Evolutionary conservation across 2,329 filamentous ascomycete species (phyloP), one percentile per base, ranked within the genome.

Genomic region (Fusarium sp.): DNA sequence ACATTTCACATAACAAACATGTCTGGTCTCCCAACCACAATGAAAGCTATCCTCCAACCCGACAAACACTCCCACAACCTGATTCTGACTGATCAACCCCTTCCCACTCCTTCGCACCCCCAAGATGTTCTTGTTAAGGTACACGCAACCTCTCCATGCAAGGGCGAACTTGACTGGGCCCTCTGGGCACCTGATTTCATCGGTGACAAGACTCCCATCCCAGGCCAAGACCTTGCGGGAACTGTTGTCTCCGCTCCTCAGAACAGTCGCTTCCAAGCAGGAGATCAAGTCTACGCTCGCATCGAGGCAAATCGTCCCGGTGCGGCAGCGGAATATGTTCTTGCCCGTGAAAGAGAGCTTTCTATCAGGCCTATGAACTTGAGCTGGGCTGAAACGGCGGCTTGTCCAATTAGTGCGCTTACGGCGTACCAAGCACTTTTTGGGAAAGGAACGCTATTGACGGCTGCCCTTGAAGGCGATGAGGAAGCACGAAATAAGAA

Each of bases 371-470:
- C 34, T 10, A 37, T 3, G 5, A 37, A 37, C 18, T 37, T 37
- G 34, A 37, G 34, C 18, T 37, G 34, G 34, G 34, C 34, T 37
- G 75, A 81, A 23, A 78, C 80, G 0, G 79, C 81, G 2, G 78
- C 80, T 5, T 75, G 78, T 28, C 81, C 81, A 4, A 72, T 83
- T 21, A 80, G 78, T 58, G 80, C 81, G 16, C 67, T 82, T 27
- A 83, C 82, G 1, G 82, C 80, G 6, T 81, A 76, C 59, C 82
- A 83, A 68, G 76, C 74, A 9, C 60, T 82, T 21, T 73, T 73
- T 5, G 59, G 80, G 63, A 67, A 60, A 6, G 69, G 69, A 0
- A 53, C 48, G 0, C 20, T 72, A 5, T 48, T 69, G 12, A 12
- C 51, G 0, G 2, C 21, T 0, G 68, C 68, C 68, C 1, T n/a